These are phyloP conservation scores for Rhizodiscina lignyota DNA, from an alignment of 495 filamentous ascomycete species.

Conservation along the genomic window DNA sequence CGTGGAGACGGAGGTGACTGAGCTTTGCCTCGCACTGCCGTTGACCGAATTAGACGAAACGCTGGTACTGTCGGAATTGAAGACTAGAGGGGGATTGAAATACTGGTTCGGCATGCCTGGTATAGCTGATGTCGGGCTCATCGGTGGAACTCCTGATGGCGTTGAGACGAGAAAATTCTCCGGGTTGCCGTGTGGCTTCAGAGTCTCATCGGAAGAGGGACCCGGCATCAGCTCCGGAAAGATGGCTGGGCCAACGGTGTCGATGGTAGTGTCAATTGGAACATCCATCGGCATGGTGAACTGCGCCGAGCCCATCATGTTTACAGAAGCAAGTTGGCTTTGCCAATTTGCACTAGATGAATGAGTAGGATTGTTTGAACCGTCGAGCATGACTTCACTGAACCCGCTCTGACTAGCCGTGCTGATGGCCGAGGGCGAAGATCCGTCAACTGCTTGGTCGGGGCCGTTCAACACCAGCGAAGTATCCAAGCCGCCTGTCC, in stretches of 20 bases:
- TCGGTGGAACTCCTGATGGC: constrained; percentile 7
- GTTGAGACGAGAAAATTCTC: constrained; percentile 13
- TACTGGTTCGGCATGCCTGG: constrained; percentile 21
- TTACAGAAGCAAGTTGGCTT: constrained; percentile 43
- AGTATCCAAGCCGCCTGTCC: constrained; percentile 72
- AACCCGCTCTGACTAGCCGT: constrained; percentile 81
- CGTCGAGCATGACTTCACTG: constrained; percentile 85
- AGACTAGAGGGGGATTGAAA: constrained; percentile 30
- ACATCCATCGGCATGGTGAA: constrained; percentile 14
- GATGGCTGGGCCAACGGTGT: constrained; percentile 21
- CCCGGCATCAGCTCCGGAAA: constrained; percentile 16
- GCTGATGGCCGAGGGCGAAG: constrained; percentile 88
- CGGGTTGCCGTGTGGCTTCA: constrained; percentile 13
- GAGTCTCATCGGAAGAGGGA: constrained; percentile 11
- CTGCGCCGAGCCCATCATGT: constrained; percentile 42
- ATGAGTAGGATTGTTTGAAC: constrained; percentile 42
- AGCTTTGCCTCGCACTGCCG: constrained; percentile 43
- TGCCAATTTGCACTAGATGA: constrained; percentile 45
- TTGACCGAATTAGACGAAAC: constrained; percentile 40
- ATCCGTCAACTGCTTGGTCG: constrained; percentile 73
- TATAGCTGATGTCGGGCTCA: constrained; percentile 11
- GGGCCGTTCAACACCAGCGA: constrained; percentile 50
- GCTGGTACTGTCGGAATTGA: constrained; percentile 47
- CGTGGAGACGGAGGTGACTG: constrained; percentile 46
- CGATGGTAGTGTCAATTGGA: too few species aligned